These are phyloP conservation scores for Suhomyces kunorum DNA, from an alignment of 1,139 yeast species.

Conservation along the genomic window DNA sequence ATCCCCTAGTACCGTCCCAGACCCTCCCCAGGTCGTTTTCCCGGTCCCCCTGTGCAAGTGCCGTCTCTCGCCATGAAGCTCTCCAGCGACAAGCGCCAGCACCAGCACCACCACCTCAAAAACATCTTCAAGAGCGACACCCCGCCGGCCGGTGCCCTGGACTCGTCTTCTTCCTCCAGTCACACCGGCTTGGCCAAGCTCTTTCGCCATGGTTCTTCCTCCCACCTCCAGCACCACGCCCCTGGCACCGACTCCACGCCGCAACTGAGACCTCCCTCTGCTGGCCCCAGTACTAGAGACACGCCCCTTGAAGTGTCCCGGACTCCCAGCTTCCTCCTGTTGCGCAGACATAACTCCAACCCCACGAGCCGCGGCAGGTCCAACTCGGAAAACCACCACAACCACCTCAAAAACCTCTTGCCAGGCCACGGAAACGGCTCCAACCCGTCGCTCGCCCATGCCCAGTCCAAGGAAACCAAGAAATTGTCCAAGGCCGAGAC, in stretches of 20 bases:
- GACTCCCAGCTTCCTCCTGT: slow-evolving; percentile 31
- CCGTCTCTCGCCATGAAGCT: slow-evolving; percentile 13
- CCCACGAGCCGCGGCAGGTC: slow-evolving; percentile 10
- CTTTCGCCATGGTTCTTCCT: slow-evolving; percentile 13
- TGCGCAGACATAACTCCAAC: slow-evolving; percentile 32
- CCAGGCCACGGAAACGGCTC: slow-evolving; percentile 6
- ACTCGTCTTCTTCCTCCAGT: slow-evolving; percentile 2
- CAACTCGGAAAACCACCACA: slow-evolving; percentile 11
- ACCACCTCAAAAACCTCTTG: slow-evolving; percentile 7
- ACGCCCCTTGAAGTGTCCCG: slow-evolving; percentile 15
- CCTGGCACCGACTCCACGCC: background rate
- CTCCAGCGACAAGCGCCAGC: slow-evolving; percentile 9
- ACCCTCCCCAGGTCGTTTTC: background rate
- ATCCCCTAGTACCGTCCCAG: background rate
- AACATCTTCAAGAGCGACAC: slow-evolving; percentile 23
- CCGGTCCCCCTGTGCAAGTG: background rate
- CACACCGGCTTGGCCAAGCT: slow-evolving; percentile 28
- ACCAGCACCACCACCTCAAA: slow-evolving; percentile 9
- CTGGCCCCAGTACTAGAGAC: background rate
- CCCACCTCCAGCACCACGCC: too few relatives aligned
- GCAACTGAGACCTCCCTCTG: background rate
- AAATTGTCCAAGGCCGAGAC: slow-evolving; percentile 43
- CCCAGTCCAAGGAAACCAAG: slow-evolving; percentile 20
- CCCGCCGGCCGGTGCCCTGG: slow-evolving; percentile 8
- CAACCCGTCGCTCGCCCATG: background rate